phyloP scores from a whole-genome alignment of 345 rosid genomes.

The Ceriops zippeliana region DNA sequence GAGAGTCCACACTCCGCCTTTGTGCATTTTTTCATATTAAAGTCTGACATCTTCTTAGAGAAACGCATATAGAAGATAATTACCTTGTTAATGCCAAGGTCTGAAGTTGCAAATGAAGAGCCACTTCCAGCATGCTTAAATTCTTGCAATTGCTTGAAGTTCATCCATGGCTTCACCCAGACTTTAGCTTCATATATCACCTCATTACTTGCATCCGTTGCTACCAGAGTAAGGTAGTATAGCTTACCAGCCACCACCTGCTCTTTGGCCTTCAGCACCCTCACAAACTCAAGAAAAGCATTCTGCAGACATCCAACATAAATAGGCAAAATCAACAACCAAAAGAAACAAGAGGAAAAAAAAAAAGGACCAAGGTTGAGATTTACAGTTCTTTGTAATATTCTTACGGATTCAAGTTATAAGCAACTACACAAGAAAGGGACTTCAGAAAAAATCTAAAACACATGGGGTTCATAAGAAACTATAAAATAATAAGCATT shows the following conservation, averaged over 20 bases:
- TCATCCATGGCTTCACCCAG: constrained; percentile 88
- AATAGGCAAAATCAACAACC: neutral
- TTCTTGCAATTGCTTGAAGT: constrained; percentile 76
- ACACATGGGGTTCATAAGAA: too few species aligned
- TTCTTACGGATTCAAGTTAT: too few species aligned
- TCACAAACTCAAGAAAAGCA: constrained; percentile 68
- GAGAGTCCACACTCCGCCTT: too few species aligned
- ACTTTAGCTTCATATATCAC: constrained; percentile 79
- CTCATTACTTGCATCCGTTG: constrained; percentile 64
- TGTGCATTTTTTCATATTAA: too few species aligned
- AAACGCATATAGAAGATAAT: neutral
- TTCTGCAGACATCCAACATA: constrained; percentile 36
- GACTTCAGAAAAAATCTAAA: too few species aligned
- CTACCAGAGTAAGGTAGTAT: constrained; percentile 73
- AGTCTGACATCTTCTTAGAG: too few species aligned
- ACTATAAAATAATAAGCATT: too few species aligned
- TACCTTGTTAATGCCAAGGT: constrained; percentile 43
- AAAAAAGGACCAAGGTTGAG: too few species aligned
- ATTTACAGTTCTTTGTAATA: too few species aligned
- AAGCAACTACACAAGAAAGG: too few species aligned
- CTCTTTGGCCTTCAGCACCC: constrained; percentile 77
- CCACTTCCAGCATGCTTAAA: constrained; percentile 55
- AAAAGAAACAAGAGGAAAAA: too few species aligned
- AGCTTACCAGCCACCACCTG: constrained; percentile 79
- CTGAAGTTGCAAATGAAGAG: constrained; percentile 31